Evolutionary conservation across 192 early-diverging fungal species (phyloP), one percentile per base, ranked within the genome.

Genomic region (Umbelopsis ramanniana): DNA sequence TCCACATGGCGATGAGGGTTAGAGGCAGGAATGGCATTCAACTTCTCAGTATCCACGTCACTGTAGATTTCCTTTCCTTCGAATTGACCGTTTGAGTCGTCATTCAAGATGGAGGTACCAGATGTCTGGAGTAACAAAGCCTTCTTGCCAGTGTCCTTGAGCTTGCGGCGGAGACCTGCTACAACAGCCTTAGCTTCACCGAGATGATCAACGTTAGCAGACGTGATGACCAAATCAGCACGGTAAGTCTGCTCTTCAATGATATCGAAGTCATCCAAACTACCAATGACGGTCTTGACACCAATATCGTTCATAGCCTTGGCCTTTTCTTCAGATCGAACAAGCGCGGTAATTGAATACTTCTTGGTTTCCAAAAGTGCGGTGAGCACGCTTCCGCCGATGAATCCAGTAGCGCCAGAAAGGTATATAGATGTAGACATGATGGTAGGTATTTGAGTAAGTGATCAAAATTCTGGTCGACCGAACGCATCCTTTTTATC

Each of bases 181-280:
- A 68, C 67, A 21, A 68, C 46, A 8, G 67, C 67, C 67, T 68
- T 68, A 14, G 67, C 67, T 48, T 68, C 67, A 6, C 67, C 67
- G 3, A 68, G 22, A 48, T 68, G 67, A 47, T 68, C 67, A 7
- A 1, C 3, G 46, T 48, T 68, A 10, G 67, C 67, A 24, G 46
- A 1, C 8, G 40, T 48, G 14, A 68, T 33, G 10, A 68, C 67
- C 21, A 68, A 45, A 48, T 68, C 67, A 46, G 67, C 37, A 5
- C 35, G 22, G 17, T 46, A 68, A 6, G 67, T 45, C 26, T 68
- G 67, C 21, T 68, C 45, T 17, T 8, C 26, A n/a, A 68, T 68
- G 9, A 68, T 19, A 4, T 46, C 40, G 8, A 38, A 46, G 17
- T 45, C 43, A 24, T 68, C 67, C 40, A 68, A 8, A 48, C 4